Evolutionary conservation across 2,329 filamentous ascomycete genomes (phyloP).

Genomic region (Verticillium nubilum): DNA sequence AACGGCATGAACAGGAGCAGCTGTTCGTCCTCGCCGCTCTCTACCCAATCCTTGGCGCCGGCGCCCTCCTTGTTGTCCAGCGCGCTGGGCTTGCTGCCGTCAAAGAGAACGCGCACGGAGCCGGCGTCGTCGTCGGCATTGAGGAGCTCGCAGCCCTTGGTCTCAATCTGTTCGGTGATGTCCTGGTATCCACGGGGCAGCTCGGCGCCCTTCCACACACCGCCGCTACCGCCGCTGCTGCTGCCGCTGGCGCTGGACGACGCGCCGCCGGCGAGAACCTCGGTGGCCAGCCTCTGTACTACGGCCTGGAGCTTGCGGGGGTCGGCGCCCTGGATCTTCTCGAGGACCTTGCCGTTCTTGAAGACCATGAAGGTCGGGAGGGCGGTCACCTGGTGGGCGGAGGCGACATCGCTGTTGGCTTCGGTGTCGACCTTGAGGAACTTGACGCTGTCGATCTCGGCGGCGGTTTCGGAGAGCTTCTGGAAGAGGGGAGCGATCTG

Average conservation of each 20-base stretch:
- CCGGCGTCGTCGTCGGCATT: constrained; percentile 79
- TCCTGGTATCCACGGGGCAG: constrained; percentile 78
- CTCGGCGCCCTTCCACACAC: constrained; percentile 66
- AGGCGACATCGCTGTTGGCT: constrained; percentile 65
- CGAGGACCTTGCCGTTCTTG: constrained; percentile 61
- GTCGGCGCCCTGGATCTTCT: constrained; percentile 71
- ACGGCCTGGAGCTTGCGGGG: constrained; percentile 62
- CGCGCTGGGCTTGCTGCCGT: constrained; percentile 58
- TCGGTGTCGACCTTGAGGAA: constrained; percentile 89
- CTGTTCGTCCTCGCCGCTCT: constrained; percentile 96
- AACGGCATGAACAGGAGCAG: constrained; percentile 91
- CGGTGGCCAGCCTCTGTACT: constrained; percentile 64
- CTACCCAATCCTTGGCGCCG: constrained; percentile 71
- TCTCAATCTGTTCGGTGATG: constrained; percentile 76
- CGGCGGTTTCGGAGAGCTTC: constrained; percentile 64
- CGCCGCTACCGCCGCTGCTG: constrained; percentile 31
- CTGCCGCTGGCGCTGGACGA: constrained; percentile 31
- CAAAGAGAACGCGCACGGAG: constrained; percentile 68
- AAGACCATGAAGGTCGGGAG: constrained; percentile 93
- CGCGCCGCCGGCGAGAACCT: constrained; percentile 43
- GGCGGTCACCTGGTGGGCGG: constrained; percentile 67
- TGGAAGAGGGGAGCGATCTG: constrained; percentile 80
- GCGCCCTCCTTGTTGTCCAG: constrained; percentile 49
- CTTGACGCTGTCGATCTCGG: constrained; percentile 65
- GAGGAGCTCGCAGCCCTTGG: constrained; percentile 75